phyloP scores from a whole-genome alignment of 805 yeast species.

The Suhomyces xylopsoci region DNA sequence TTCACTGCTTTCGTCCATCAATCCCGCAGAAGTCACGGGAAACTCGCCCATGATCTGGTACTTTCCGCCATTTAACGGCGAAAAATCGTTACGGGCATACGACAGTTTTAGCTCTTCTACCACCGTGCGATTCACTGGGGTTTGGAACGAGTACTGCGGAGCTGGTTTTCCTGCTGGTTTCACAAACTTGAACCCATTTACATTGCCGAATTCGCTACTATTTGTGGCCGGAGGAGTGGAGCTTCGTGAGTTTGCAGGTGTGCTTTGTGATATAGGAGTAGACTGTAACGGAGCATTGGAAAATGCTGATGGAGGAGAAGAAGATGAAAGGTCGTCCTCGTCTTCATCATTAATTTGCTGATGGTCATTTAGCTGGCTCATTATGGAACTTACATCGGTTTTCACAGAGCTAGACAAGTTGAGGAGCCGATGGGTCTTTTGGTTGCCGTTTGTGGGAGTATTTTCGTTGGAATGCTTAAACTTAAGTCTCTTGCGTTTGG shows the following conservation, averaged over 20 bases:
- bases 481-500: conserved; percentile 33
- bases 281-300: conserved; percentile 9
- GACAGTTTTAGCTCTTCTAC: conserved; percentile 8
- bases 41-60: conserved; percentile 31
- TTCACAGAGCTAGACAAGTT: conserved; percentile 32
- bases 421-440: conserved; percentile 20
- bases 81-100: conserved; percentile 9
- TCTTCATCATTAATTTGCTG: conserved; percentile 5
- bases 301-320: conserved; percentile 1
- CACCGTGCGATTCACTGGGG: conserved; percentile 11
- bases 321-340: conserved; percentile 9
- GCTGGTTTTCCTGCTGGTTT: conserved; percentile 20
- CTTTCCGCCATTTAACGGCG: conserved; percentile 10
- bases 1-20: conserved; percentile 32
- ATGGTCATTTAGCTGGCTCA: conserved; percentile 15
- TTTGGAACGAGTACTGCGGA: conserved; percentile 17
- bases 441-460: conserved; percentile 21
- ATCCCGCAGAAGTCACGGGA: conserved; percentile 28
- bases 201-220: conserved; percentile 31
- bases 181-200: conserved; percentile 45
- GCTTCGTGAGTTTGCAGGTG: conserved; percentile 41
- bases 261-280: conserved; percentile 42
- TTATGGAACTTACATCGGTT: conserved; percentile 19
- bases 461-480: conserved; percentile 18
- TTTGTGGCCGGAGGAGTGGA: conserved; percentile 24